Evolutionary conservation across 2,329 filamentous ascomycete genomes (phyloP).

Genomic region (Akanthomyces dipterigenus): DNA sequence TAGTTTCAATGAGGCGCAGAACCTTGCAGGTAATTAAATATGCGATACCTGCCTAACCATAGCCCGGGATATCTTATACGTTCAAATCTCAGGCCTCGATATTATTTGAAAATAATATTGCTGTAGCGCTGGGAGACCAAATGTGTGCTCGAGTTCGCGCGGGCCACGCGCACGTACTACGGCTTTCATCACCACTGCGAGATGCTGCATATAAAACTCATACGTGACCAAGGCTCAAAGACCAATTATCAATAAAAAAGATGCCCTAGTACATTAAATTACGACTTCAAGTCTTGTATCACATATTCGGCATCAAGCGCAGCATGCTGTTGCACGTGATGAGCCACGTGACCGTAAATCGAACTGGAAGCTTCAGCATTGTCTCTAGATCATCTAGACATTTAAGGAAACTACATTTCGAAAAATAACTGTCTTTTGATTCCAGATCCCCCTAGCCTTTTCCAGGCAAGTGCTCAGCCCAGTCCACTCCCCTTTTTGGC

Average conservation of each 20-base stretch:
- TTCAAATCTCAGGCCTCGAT: too few species aligned
- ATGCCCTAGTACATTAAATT: neutral
- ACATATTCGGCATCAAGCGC: too few species aligned
- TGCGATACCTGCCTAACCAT: too few species aligned
- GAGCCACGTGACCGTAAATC: neutral
- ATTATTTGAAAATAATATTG: too few species aligned
- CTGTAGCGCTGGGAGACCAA: too few species aligned
- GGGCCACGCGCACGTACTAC: too few species aligned
- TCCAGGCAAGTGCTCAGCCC: neutral
- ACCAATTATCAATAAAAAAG: too few species aligned
- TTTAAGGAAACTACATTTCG: neutral
- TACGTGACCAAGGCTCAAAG: too few species aligned
- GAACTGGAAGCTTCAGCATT: neutral
- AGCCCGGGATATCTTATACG: too few species aligned
- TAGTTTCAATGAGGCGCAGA: neutral
- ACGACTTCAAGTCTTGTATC: neutral
- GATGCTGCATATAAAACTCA: too few species aligned
- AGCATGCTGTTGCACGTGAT: neutral
- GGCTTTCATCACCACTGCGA: too few species aligned
- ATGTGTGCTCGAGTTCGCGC: too few species aligned
- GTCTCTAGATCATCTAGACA: neutral
- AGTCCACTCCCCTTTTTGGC: neutral
- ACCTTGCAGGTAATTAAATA: neutral
- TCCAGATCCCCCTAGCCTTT: neutral
- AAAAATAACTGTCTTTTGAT: neutral